Evolutionary conservation across 805 yeast species (phyloP).

Genomic region (Candida insectorum): DNA sequence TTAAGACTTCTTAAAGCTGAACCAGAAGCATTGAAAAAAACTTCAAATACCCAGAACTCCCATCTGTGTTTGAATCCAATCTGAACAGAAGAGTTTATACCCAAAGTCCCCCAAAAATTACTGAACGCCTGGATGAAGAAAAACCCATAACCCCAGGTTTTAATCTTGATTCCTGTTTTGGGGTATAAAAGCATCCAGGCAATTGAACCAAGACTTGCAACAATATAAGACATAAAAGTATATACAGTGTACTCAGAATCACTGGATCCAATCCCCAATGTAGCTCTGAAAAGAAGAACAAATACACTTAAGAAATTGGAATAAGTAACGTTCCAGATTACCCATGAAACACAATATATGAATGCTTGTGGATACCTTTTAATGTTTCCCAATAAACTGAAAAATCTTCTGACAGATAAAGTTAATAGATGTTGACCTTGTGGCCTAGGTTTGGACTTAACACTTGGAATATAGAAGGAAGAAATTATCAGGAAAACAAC

Average conservation of each 20-base stretch:
- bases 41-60: slow-evolving; percentile 43
- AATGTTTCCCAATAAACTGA: slow-evolving; percentile 20
- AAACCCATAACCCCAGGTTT: slow-evolving; percentile 35
- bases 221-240: slow-evolving; percentile 31
- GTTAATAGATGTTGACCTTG: slow-evolving; percentile 20
- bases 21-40: slow-evolving; percentile 30
- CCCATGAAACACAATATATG: slow-evolving; percentile 37
- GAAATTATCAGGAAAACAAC: slow-evolving; percentile 20
- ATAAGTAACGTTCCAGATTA: slow-evolving; percentile 37
- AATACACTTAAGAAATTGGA: slow-evolving; percentile 34
- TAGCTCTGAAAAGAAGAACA: slow-evolving; percentile 34
- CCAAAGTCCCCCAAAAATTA: slow-evolving; percentile 39
- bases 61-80: slow-evolving; percentile 40
- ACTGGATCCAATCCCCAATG: slow-evolving; percentile 34
- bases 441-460: slow-evolving; percentile 23
- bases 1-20: slow-evolving; percentile 35
- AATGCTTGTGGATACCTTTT: slow-evolving; percentile 31
- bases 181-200: slow-evolving; percentile 36
- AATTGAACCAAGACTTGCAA: slow-evolving; percentile 33
- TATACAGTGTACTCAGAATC: slow-evolving; percentile 39
- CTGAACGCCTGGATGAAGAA: slow-evolving; percentile 26
- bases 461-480: slow-evolving; percentile 27
- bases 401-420: slow-evolving; percentile 24
- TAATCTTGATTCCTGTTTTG: slow-evolving; percentile 18
- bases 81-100: slow-evolving; percentile 20